A percentile compares a stretch with the other conserved stretches of the same genome.
Evolutionary conservation across 2,329 filamentous ascomycete genomes (phyloP).

Genomic region (Alternaria viburni): DNA sequence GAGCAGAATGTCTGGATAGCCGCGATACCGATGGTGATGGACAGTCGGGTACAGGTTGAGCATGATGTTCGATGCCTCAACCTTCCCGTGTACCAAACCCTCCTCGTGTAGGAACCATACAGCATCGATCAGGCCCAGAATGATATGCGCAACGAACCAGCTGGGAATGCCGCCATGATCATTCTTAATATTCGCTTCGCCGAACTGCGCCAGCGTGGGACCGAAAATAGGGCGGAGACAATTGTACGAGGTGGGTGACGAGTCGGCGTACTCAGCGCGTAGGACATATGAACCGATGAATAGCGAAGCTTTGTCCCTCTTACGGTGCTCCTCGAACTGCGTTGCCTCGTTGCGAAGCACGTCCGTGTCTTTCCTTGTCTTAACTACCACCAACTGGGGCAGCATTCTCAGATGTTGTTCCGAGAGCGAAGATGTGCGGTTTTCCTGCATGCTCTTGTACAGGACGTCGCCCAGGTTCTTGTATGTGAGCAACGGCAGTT

Average conservation of each 20-base stretch:
- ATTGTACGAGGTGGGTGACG: constrained; percentile 2
- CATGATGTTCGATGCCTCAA: constrained; percentile 8
- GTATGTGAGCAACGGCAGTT: neutral
- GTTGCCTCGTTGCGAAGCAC: neutral
- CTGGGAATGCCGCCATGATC: neutral
- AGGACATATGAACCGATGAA: constrained; percentile 1
- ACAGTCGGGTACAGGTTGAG: constrained; percentile 10
- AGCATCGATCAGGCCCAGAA: constrained; percentile 12
- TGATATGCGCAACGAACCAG: constrained; percentile 22
- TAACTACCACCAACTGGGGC: constrained; percentile 7
- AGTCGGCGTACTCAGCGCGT: neutral
- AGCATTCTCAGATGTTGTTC: neutral
- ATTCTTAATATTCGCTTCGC: neutral
- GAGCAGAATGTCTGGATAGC: constrained; percentile 19
- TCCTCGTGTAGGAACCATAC: constrained; percentile 6
- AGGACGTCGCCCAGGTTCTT: neutral
- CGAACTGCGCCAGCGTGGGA: constrained; percentile 11
- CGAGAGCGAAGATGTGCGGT: neutral
- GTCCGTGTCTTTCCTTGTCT: neutral
- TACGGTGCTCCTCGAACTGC: neutral
- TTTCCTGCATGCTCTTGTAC: neutral
- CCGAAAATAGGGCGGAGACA: constrained; percentile 18
- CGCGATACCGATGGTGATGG: constrained; percentile 9
- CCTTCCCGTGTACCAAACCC: constrained; percentile 5
- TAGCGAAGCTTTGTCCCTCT: neutral